Evolutionary conservation across 345 rosid genomes (phyloP).

Genomic region (Hibiscus trionum): DNA sequence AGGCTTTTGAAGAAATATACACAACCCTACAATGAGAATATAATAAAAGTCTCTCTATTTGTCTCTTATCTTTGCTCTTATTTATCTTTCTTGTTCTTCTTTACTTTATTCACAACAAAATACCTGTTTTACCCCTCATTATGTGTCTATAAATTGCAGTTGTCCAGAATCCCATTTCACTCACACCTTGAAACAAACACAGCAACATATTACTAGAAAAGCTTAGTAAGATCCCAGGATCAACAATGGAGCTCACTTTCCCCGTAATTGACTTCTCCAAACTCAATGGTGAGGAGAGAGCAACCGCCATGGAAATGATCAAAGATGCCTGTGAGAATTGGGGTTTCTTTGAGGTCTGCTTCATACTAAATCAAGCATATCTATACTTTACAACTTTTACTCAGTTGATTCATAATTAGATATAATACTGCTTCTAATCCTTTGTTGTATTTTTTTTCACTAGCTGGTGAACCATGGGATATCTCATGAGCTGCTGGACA

Average conservation of each 20-base stretch:
- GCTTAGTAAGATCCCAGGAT: not conserved
- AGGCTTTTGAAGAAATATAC: too few relatives aligned
- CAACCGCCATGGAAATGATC: conserved; percentile 48
- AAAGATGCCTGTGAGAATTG: conserved; percentile 71
- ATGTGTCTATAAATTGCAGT: conserved; percentile 45
- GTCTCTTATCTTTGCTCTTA: too few relatives aligned
- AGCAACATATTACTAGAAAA: conserved; percentile 2
- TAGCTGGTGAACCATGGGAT: conserved; percentile 70
- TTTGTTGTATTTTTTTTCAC: not conserved
- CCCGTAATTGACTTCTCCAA: conserved; percentile 59
- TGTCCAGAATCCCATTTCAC: conserved; percentile 12
- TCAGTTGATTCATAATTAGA: not conserved
- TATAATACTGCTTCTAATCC: not conserved
- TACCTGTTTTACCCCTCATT: conserved; percentile 4
- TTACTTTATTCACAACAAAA: not conserved
- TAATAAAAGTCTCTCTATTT: too few relatives aligned
- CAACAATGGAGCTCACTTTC: conserved; percentile 42
- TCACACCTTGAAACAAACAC: conserved; percentile 14
- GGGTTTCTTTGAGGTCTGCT: conserved; percentile 78
- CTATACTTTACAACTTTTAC: not conserved
- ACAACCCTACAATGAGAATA: too few relatives aligned
- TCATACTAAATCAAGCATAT: not conserved
- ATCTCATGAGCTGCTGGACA: conserved; percentile 56
- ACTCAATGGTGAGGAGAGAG: conserved; percentile 59
- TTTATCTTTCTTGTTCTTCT: not conserved